Conservation (phyloP, 257 asterid species). For the Salvia hispanica region DNA sequence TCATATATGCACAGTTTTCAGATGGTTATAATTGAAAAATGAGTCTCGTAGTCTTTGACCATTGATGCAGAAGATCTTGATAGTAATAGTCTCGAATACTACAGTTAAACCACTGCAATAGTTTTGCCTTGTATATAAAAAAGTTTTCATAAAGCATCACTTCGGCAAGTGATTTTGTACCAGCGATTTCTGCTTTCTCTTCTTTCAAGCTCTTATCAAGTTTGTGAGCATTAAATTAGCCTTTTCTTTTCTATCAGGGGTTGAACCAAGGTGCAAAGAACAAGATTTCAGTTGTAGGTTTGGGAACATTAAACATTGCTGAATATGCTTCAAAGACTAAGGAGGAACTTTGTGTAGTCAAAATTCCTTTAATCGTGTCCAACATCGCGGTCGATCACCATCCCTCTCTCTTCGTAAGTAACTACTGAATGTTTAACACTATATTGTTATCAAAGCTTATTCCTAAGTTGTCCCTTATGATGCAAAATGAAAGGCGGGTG, state of each 20-base stretch:
- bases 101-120: neutral
- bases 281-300: constrained; percentile 61
- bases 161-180: neutral
- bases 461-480: neutral
- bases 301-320: constrained; percentile 70
- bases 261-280: constrained; percentile 61
- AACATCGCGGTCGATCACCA: constrained; percentile 42
- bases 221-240: neutral
- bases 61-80: neutral
- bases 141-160: neutral
- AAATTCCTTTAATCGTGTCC: constrained; percentile 62
- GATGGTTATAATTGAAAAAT: neutral
- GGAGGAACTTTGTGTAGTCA: constrained; percentile 48
- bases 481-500: no score
- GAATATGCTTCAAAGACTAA: constrained; percentile 64
- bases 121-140: neutral
- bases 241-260: constrained; percentile 46
- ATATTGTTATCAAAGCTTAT: constrained; percentile 10
- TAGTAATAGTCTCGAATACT: neutral
- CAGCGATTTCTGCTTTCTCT: no score
- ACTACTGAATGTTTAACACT: neutral
- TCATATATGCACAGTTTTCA: neutral
- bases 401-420: constrained; percentile 63
- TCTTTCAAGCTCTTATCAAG: neutral
- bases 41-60: neutral